Percentiles rank a stretch among this genome's conserved stretches.
phyloP scores from a whole-genome alignment of 2,329 filamentous ascomycete species.

The Curvularia sp. region DNA sequence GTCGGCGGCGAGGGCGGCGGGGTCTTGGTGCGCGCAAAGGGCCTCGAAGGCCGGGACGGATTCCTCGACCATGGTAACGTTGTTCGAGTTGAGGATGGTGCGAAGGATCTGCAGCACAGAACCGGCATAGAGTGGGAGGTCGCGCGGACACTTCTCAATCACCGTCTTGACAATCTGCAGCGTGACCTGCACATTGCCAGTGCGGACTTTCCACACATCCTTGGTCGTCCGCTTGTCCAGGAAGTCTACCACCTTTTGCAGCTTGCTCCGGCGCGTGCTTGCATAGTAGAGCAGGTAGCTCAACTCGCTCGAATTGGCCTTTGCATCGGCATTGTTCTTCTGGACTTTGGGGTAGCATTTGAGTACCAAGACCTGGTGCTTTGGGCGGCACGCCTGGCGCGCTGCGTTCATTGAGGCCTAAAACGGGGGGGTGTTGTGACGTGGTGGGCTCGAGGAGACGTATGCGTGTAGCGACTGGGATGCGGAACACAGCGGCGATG shows the following conservation, averaged over 20 bases:
- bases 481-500: slow-evolving; percentile 5
- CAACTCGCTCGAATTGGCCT: slow-evolving; percentile 94
- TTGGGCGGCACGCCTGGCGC: slow-evolving; percentile 75
- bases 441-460: slow-evolving; percentile 9
- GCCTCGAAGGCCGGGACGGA: slow-evolving; percentile 85
- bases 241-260: slow-evolving; percentile 94
- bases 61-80: slow-evolving; percentile 92
- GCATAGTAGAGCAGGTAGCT: slow-evolving; percentile 98
- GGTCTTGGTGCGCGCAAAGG: slow-evolving; percentile 89
- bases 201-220: slow-evolving; percentile 87
- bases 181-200: slow-evolving; percentile 93
- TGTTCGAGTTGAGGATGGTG: slow-evolving; percentile 81
- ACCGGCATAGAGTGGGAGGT: slow-evolving; percentile 85
- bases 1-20: slow-evolving; percentile 83
- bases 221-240: slow-evolving; percentile 91
- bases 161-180: slow-evolving; percentile 90
- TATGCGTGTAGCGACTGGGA: slow-evolving; percentile 12
- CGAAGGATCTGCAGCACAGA: slow-evolving; percentile 86
- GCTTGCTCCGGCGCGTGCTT: slow-evolving; percentile 90
- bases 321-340: slow-evolving; percentile 86
- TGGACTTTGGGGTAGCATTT: slow-evolving; percentile 95
- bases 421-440: not conserved
- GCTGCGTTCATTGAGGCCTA: slow-evolving; percentile 60
- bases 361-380: slow-evolving; percentile 94
- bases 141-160: slow-evolving; percentile 90